Evolutionary conservation across 176 grass and related monocot genomes (phyloP), one percentile per base, ranked within the genome.

Genomic region (Phyllostachys edulis): DNA sequence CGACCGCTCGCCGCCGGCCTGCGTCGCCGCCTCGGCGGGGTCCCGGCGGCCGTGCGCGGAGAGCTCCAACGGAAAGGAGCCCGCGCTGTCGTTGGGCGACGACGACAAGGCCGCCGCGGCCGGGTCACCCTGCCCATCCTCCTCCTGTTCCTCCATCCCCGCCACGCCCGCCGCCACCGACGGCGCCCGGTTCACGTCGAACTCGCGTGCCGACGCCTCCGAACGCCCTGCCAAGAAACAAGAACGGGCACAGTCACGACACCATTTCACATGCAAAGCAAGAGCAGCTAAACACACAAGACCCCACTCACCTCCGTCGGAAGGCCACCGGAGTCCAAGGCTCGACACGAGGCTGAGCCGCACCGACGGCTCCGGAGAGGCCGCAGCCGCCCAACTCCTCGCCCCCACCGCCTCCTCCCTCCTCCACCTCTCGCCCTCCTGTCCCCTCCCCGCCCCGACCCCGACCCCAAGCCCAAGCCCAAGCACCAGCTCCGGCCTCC

Each of bases 181-280:
- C 11, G 89, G 87, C 20, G 63, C 73, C 71, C 62, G 87, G 90
- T 97, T 97, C 76, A 97, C 94, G 74, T 97, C 89, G 65, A 97
- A 88, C 36, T 91, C 94, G 71, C 91, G 77, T 45, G 37, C 24
- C 13, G 72, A 63, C 49, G 71, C 77, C 46, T 92, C 85, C 21
- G 40, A 50, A 73, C 78, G 84, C 27, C 75, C 90, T 92, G 67
- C 65, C 68, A 61, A n/a, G n/a, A 69, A 87, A 5, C 38, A 36
- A 11, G 32, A 1, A 46, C 71, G 15, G 15, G 7, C 65, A 10
- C 4, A 13, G 37, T 75, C 66, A 67, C 6, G 44, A 36, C 34
- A 54, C 34, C 57, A 27, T 20, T 69, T 41, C 5, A 16, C 75
- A 39, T 18, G 45, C 59, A 56, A 68, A 37, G 16, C 17, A 55